Evolutionary conservation across 2,329 filamentous ascomycete genomes (phyloP).

Genomic region (Dothistroma septosporum): DNA sequence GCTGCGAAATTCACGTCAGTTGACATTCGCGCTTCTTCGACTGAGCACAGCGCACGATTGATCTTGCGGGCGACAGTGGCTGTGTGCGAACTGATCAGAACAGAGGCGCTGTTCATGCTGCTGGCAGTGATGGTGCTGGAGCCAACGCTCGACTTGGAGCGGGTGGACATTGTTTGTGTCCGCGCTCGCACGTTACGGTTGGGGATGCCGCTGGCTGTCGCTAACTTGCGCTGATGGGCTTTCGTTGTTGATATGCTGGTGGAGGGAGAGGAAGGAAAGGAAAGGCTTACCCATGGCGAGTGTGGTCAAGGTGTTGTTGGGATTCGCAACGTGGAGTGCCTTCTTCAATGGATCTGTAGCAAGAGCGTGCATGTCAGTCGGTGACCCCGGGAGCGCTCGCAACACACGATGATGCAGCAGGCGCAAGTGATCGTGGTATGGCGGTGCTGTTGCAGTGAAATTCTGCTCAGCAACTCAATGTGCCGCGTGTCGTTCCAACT

Average conservation of each 20-base stretch:
- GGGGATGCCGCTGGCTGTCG: constrained; percentile 14
- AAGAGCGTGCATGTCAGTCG: constrained; percentile 24
- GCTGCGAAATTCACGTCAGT: constrained; percentile 33
- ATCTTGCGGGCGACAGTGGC: constrained; percentile 22
- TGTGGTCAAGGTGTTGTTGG: constrained; percentile 24
- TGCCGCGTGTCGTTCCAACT: constrained; percentile 25
- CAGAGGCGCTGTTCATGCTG: constrained; percentile 16
- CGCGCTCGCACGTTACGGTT: constrained; percentile 17
- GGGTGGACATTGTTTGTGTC: constrained; percentile 22
- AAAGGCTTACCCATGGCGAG: constrained; percentile 35
- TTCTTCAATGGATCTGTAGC: constrained; percentile 23
- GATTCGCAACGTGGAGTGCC: constrained; percentile 24
- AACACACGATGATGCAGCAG: constrained; percentile 10
- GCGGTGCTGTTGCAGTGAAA: constrained; percentile 15
- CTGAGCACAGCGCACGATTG: constrained; percentile 14
- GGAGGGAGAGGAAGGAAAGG: constrained; percentile 17
- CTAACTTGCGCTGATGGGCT: constrained; percentile 12
- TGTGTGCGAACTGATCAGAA: constrained; percentile 17
- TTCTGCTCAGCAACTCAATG: constrained; percentile 15
- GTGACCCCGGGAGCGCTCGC: constrained; percentile 3
- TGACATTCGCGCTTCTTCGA: background rate
- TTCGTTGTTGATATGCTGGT: constrained; percentile 19
- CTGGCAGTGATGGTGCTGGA: constrained; percentile 13
- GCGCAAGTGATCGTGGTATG: constrained; percentile 9
- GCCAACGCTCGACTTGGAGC: constrained; percentile 13